Conservation (phyloP, 2,329 filamentous ascomycete species). For the Biscogniauxia mediterranea region DNA sequence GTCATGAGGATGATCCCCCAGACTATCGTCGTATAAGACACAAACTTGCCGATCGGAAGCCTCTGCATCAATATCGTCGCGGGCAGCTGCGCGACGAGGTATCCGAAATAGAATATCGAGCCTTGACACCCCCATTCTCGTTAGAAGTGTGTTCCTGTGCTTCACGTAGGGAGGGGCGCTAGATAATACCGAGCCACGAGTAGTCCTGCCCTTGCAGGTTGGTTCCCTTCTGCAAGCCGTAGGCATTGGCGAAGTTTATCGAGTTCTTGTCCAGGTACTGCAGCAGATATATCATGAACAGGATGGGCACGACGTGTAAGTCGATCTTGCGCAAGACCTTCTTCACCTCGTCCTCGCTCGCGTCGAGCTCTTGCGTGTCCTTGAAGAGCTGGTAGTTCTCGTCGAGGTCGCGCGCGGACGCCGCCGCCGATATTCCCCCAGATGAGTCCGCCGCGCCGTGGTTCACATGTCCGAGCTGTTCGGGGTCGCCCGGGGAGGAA, state of each 20-base stretch:
- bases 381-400: slow-evolving; percentile 34
- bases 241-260: slow-evolving; percentile 50
- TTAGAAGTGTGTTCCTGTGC: neutral
- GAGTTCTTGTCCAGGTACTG: slow-evolving; percentile 41
- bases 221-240: slow-evolving; percentile 46
- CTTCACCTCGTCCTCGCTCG: slow-evolving; percentile 28
- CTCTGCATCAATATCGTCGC: slow-evolving; percentile 43
- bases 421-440: slow-evolving; percentile 12
- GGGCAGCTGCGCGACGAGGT: slow-evolving; percentile 41
- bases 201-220: slow-evolving; percentile 49
- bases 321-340: slow-evolving; percentile 34
- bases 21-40: slow-evolving; percentile 41
- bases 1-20: slow-evolving; percentile 50
- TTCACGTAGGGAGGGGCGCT: slow-evolving; percentile 46
- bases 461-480: slow-evolving; percentile 8
- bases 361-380: slow-evolving; percentile 22
- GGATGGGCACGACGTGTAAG: slow-evolving; percentile 28
- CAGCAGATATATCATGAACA: slow-evolving; percentile 34
- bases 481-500: slow-evolving; percentile 8
- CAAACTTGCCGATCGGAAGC: slow-evolving; percentile 48
- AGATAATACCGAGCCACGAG: slow-evolving; percentile 44
- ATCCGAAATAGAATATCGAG: slow-evolving; percentile 53
- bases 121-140: slow-evolving; percentile 18
- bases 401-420: slow-evolving; percentile 27
- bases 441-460: slow-evolving; percentile 4